Percentiles rank a stretch among this genome's conserved stretches.
phyloP scores from a whole-genome alignment of 2,329 filamentous ascomycete species.

The Pseudopyrenochaeta lycopersici region DNA sequence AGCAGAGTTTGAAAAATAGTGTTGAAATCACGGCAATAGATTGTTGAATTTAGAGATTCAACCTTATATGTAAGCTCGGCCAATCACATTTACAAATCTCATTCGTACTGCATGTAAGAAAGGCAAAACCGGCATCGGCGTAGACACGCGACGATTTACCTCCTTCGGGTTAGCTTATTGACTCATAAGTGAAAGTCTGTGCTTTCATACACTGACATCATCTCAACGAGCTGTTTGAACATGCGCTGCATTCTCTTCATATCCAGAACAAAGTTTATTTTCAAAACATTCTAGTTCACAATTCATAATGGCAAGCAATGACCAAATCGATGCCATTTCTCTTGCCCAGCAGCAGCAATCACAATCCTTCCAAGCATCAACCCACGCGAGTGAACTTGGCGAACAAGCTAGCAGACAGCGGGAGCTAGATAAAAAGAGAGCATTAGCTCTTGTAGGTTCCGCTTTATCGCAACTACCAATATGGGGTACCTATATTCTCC shows the following conservation, averaged over 20 bases:
- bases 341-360: neutral
- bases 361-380: neutral
- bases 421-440: slow-evolving; percentile 12
- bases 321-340: neutral
- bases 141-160: no score
- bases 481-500: slow-evolving; percentile 53
- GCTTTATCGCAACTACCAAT: slow-evolving; percentile 61
- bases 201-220: neutral
- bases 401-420: slow-evolving; percentile 1
- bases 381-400: neutral
- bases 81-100: no score
- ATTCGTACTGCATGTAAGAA: no score
- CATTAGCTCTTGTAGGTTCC: slow-evolving; percentile 53
- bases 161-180: no score
- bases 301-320: neutral
- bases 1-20: no score
- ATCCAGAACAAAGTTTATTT: no score
- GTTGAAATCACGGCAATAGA: no score
- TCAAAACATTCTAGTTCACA: neutral
- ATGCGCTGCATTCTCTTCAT: no score
- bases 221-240: neutral
- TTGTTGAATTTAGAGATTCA: no score
- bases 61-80: no score
- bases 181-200: neutral
- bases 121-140: no score